Evolutionary conservation across 73 alveolate genomes (phyloP), one percentile per base, ranked within the genome.

Genomic region (Tetrahymena borealis): DNA sequence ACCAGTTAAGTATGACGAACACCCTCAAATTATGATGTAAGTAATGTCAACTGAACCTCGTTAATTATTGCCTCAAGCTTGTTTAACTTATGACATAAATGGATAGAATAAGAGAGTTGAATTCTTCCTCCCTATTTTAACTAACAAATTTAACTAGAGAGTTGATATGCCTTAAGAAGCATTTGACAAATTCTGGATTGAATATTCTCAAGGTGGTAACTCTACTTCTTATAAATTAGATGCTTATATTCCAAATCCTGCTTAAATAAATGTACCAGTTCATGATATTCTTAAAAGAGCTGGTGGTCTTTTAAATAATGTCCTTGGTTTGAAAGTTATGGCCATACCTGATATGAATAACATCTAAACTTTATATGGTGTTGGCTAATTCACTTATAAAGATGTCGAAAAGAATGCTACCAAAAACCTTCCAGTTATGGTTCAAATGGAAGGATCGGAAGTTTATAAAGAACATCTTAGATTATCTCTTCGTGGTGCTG

Each of bases 11-110:
- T 90, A 92, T 31, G 95, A 92, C 11, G 95, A 92, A 15, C 91
- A 43, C 39, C 93, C 95, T 39, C 39, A 92, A 92, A 92, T 92
- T 24, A 79, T 92, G 95, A 92, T 92, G 95, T 33, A 92, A 92
- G 95, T 92, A 15, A 38, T 92, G 92, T 40, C 93, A 18, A 79
- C 60, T 92, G 95, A 92, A 31, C 93, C 93, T 40, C 78, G 78
- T 12, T 40, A 79, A 40, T 13, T 36, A 13, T 32, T 92, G 31
- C 95, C 95, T 3, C 18, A 78, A 28, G 93, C 93, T 79, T 38
- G 78, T 4, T 32, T 92, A 16, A 60, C 91, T 79, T 92, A 92
- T 92, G 95, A 92, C 13, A 32, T 38, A 32, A 85, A 85, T 92
- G 95, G 95, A 78, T 32, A 92, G 79, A 79, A 41, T 39, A 79